Conservation (phyloP, 495 filamentous ascomycete genomes). For the Copromyces sp. region DNA sequence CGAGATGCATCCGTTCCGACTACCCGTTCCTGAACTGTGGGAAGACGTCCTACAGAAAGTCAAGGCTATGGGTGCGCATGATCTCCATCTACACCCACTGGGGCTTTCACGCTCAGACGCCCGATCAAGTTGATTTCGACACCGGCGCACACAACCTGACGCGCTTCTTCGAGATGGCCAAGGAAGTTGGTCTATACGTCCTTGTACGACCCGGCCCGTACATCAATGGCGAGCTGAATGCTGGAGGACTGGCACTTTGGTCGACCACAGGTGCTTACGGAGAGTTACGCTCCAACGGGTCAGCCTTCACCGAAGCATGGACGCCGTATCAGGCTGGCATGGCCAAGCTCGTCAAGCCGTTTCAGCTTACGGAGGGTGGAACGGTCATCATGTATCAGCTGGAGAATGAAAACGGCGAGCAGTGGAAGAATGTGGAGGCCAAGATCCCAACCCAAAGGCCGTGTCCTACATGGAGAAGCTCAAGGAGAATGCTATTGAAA, state of each 20-base stretch:
- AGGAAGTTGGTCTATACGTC: conserved; percentile 47
- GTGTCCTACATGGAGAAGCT: conserved; percentile 49
- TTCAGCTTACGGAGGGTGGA: conserved; percentile 46
- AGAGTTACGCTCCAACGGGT: conserved; percentile 45
- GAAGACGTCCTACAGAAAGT: conserved; percentile 51
- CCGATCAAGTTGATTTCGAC: conserved; percentile 45
- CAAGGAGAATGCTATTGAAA: conserved; percentile 35
- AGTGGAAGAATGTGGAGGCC: conserved; percentile 36
- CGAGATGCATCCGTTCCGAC: conserved; percentile 26
- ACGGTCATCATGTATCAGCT: conserved; percentile 47
- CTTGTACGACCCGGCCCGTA: conserved; percentile 53
- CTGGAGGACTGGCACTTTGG: conserved; percentile 52
- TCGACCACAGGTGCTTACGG: conserved; percentile 53
- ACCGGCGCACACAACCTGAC: conserved; percentile 45
- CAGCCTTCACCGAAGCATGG: conserved; percentile 45
- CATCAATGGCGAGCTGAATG: conserved; percentile 48
- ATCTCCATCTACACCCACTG: conserved; percentile 49
- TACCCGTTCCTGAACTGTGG: conserved; percentile 41
- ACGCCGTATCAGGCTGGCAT: conserved; percentile 41
- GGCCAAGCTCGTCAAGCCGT: conserved; percentile 36
- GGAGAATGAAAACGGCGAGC: conserved; percentile 52
- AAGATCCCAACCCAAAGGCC: conserved; percentile 37
- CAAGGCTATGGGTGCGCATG: conserved; percentile 40
- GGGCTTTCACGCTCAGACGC: conserved; percentile 44
- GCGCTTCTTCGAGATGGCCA: conserved; percentile 45